These are phyloP conservation scores for Cytospora schulzeri DNA, from an alignment of 2,329 filamentous ascomycete species.

Conservation along the genomic window DNA sequence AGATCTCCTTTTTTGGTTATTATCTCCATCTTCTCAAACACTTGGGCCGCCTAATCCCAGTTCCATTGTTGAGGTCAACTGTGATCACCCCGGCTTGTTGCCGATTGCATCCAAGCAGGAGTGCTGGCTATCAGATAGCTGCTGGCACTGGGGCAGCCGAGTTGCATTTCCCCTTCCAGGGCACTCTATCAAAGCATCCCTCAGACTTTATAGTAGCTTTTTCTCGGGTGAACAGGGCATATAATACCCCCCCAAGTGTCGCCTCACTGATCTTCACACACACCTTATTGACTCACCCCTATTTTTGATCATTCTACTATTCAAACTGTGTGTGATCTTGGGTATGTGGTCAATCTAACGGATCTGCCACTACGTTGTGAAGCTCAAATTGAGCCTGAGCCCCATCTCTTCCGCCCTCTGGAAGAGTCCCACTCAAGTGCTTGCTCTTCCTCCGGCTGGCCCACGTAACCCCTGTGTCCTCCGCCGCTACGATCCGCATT, in stretches of 20 bases:
- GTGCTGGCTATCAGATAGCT: slow-evolving; percentile 8
- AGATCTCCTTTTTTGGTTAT: slow-evolving; percentile 19
- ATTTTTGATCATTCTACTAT: slow-evolving; percentile 33
- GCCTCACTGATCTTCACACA: slow-evolving; percentile 46
- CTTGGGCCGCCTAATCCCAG: slow-evolving; percentile 12
- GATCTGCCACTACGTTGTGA: slow-evolving; percentile 24
- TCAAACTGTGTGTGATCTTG: slow-evolving; percentile 31
- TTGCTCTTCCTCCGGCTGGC: slow-evolving; percentile 7
- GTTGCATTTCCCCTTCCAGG: slow-evolving; percentile 12
- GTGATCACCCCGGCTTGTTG: slow-evolving; percentile 21
- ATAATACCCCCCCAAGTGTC: slow-evolving; percentile 41
- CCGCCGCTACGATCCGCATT: slow-evolving; percentile 12
- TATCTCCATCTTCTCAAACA: slow-evolving; percentile 19
- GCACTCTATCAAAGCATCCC: slow-evolving; percentile 19
- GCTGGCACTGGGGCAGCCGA: slow-evolving; percentile 10
- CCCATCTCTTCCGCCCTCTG: slow-evolving; percentile 29
- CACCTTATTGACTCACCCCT: slow-evolving; percentile 43
- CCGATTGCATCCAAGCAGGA: slow-evolving; percentile 10
- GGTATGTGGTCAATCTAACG: slow-evolving; percentile 16
- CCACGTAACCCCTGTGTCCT: slow-evolving; percentile 25
- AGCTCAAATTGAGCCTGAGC: slow-evolving; percentile 35
- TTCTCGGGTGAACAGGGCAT: slow-evolving; percentile 36
- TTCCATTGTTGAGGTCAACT: slow-evolving; percentile 22
- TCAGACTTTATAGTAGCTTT: slow-evolving; percentile 11
- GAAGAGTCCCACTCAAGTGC: slow-evolving; percentile 28